Evolutionary conservation across 2,329 filamentous ascomycete species (phyloP).

Genomic region (Didymellaceae sp.): DNA sequence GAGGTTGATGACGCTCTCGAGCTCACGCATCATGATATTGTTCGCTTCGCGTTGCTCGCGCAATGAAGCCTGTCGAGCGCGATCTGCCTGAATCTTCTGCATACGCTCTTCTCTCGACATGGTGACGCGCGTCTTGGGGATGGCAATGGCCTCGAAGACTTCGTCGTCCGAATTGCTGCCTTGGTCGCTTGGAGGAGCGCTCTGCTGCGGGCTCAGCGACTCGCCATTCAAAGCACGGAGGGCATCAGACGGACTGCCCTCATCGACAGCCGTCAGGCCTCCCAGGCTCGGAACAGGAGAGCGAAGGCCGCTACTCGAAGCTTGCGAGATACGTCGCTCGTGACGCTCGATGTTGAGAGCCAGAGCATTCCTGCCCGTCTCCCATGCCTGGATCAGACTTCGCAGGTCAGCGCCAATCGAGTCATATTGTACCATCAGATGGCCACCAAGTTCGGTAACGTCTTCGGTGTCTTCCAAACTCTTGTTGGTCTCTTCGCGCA

Average conservation of each 20-base stretch:
- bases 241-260: slow-evolving; percentile 69
- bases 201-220: slow-evolving; percentile 53
- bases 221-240: slow-evolving; percentile 81
- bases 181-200: slow-evolving; percentile 52
- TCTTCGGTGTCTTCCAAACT: slow-evolving; percentile 75
- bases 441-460: slow-evolving; percentile 74
- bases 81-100: slow-evolving; percentile 84
- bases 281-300: slow-evolving; percentile 64
- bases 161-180: slow-evolving; percentile 70
- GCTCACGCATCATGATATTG: slow-evolving; percentile 87
- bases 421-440: slow-evolving; percentile 88
- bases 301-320: slow-evolving; percentile 56
- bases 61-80: slow-evolving; percentile 72
- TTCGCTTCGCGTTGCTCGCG: slow-evolving; percentile 81
- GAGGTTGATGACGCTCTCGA: slow-evolving; percentile 80
- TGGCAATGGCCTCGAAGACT: slow-evolving; percentile 89
- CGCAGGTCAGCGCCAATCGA: slow-evolving; percentile 89
- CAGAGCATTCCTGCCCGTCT: slow-evolving; percentile 76
- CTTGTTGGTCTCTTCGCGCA: slow-evolving; percentile 87
- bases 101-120: slow-evolving; percentile 88
- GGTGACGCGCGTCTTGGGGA: slow-evolving; percentile 69
- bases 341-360: slow-evolving; percentile 82
- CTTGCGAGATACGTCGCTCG: slow-evolving; percentile 64
- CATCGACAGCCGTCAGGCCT: slow-evolving; percentile 63
- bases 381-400: slow-evolving; percentile 58